Evolutionary conservation across 345 rosid species (phyloP).

Genomic region (Arabidopsis suecica): DNA sequence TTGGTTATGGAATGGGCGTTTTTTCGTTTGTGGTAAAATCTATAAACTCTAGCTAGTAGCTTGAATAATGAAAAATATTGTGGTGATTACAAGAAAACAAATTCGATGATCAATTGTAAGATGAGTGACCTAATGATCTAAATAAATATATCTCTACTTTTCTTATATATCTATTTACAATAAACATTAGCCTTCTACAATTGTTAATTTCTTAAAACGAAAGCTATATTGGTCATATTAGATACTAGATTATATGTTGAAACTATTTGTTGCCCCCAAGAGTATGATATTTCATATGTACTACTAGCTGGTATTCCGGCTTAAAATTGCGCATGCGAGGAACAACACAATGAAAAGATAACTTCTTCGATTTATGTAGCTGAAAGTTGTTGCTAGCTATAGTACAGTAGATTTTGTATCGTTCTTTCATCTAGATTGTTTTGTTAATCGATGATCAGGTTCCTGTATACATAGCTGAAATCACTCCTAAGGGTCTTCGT

Average conservation of each 20-base stretch:
- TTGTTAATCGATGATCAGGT: conserved; percentile 49
- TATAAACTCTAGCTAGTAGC: not conserved
- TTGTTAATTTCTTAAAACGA: too few relatives aligned
- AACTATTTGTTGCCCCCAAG: not conserved
- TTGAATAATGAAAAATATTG: not conserved
- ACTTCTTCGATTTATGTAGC: not conserved
- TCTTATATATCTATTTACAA: not conserved
- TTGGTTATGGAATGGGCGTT: conserved; percentile 80
- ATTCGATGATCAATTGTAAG: not conserved
- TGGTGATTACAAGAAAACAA: not conserved
- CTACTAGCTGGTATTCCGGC: not conserved
- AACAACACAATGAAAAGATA: not conserved
- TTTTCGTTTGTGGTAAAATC: conserved; percentile 75
- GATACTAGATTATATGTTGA: too few relatives aligned
- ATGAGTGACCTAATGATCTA: too few relatives aligned
- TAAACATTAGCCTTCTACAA: too few relatives aligned
- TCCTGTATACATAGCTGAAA: conserved; percentile 85
- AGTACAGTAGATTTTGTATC: too few relatives aligned
- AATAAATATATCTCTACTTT: too few relatives aligned
- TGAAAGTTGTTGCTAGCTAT: not conserved
- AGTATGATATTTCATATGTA: not conserved
- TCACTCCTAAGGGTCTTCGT: conserved; percentile 74
- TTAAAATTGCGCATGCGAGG: not conserved
- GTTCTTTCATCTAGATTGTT: not conserved
- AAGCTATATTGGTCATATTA: too few relatives aligned